Conservation (phyloP, 2,329 filamentous ascomycete species). For the Sporothrix pallida region DNA sequence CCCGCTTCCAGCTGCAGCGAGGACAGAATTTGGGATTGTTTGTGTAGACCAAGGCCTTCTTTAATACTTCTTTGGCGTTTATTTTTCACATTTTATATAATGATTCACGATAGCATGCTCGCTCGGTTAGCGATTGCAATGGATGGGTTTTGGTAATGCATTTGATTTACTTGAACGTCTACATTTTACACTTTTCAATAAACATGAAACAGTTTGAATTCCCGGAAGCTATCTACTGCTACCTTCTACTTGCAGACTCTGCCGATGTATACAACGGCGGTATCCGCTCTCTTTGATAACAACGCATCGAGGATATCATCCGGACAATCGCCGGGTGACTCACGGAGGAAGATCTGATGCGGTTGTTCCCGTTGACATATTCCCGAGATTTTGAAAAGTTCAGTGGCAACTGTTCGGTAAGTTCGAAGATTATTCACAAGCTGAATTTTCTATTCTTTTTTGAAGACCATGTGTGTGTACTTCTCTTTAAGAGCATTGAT, state of each 20-base stretch:
- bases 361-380: too few species aligned
- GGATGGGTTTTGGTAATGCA: too few species aligned
- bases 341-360: neutral
- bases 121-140: neutral
- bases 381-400: too few species aligned
- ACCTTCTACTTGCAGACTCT: neutral
- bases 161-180: too few species aligned
- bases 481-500: too few species aligned
- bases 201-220: neutral
- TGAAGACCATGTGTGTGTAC: too few species aligned
- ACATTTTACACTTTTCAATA: neutral
- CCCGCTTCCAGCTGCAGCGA: slow-evolving; percentile 39
- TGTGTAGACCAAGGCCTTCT: slow-evolving; percentile 33
- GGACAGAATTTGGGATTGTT: slow-evolving; percentile 40
- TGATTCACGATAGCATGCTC: slow-evolving; percentile 5
- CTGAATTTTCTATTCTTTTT: too few species aligned
- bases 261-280: too few species aligned
- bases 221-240: neutral
- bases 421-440: too few species aligned
- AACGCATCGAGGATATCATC: neutral
- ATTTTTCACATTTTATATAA: neutral
- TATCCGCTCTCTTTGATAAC: neutral
- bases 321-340: neutral
- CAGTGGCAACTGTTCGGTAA: too few species aligned
- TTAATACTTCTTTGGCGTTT: neutral